phyloP scores from a whole-genome alignment of 257 asterid genomes.

The Gentiana macrophylla region DNA sequence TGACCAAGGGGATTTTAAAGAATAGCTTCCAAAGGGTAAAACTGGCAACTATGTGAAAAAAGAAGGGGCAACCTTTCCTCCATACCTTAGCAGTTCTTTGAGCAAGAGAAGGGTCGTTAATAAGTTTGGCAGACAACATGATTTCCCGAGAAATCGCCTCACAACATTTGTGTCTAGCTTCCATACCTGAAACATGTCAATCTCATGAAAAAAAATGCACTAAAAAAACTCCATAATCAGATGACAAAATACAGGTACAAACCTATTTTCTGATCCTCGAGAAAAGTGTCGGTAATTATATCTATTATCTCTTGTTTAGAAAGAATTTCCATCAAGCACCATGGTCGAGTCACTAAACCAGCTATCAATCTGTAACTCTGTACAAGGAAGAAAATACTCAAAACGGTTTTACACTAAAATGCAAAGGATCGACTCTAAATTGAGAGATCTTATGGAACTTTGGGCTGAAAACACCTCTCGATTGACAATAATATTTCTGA shows the following conservation, averaged over 20 bases:
- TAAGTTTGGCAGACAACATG: slow-evolving; percentile 43
- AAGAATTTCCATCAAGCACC: slow-evolving; percentile 76
- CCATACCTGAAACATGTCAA: slow-evolving; percentile 58
- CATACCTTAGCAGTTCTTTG: slow-evolving; percentile 56
- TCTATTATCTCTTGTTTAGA: slow-evolving; percentile 62
- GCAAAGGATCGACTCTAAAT: background rate
- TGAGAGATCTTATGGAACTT: background rate
- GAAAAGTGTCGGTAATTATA: slow-evolving; percentile 40
- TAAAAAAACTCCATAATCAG: background rate
- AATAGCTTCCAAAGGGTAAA: slow-evolving; percentile 1
- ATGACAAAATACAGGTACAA: slow-evolving; percentile 1
- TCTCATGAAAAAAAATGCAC: no score
- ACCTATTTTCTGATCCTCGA: slow-evolving; percentile 81
- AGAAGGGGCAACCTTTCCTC: background rate
- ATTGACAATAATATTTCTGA: no score
- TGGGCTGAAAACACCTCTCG: no score
- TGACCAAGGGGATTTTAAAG: background rate
- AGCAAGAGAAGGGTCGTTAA: slow-evolving; percentile 44
- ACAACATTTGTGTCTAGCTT: slow-evolving; percentile 82
- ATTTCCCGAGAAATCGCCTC: slow-evolving; percentile 51
- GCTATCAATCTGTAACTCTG: slow-evolving; percentile 80
- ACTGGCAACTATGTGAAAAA: background rate
- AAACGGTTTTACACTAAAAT: background rate
- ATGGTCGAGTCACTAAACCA: slow-evolving; percentile 75
- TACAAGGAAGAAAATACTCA: background rate